Percentiles rank a stretch among this genome's conserved stretches.
Conservation (phyloP, 73 alveolate species). For the Tetrahymena elliotti region DNA sequence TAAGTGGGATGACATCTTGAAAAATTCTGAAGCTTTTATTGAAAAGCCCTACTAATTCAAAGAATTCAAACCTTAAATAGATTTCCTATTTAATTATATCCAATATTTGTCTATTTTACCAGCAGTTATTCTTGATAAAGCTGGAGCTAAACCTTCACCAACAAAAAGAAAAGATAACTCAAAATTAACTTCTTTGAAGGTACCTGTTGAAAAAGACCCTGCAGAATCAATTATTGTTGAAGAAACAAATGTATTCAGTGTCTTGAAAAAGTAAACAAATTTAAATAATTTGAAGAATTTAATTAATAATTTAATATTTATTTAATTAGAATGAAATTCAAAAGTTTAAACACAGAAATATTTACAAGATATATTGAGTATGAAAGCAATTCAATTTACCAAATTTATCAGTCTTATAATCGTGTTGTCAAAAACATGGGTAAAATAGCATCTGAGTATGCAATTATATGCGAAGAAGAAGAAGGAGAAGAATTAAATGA, state of each 20-base stretch:
- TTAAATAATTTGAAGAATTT: not conserved
- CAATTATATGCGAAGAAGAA: not conserved
- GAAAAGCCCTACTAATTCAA: not conserved
- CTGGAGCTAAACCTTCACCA: not conserved
- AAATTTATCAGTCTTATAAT: not conserved
- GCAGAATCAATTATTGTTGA: not conserved
- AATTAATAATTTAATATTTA: not conserved
- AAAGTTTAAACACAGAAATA: not conserved
- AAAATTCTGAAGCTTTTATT: not conserved
- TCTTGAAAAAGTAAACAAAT: not conserved
- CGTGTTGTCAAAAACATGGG: not conserved
- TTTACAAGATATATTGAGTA: not conserved
- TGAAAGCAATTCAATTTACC: not conserved
- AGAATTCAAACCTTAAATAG: not conserved
- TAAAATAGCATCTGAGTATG: not conserved
- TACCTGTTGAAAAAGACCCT: not conserved
- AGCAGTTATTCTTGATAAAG: not conserved
- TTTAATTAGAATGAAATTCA: not conserved
- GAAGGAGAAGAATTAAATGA: not conserved
- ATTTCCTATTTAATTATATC: not conserved
- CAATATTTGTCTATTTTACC: not conserved
- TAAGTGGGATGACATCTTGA: not conserved
- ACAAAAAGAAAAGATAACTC: not conserved
- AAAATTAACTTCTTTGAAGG: not conserved
- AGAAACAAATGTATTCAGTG: not conserved